A percentile compares a stretch with the other conserved stretches of the same genome.
These are phyloP conservation scores for Trifolium pratense DNA, from an alignment of 306 rosid species.

Conservation along the genomic window DNA sequence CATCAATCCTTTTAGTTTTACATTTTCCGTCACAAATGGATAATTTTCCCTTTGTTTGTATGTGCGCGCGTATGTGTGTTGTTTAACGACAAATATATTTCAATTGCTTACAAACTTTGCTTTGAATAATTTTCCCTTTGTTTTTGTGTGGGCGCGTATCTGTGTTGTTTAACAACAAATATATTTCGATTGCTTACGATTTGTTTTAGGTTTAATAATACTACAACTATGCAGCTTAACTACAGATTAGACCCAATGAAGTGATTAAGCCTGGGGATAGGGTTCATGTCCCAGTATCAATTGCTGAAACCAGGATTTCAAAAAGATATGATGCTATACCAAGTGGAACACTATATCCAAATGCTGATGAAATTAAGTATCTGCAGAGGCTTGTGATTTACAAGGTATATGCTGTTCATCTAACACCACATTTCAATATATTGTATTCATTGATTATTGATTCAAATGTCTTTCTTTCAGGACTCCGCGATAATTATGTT, in stretches of 20 bases:
- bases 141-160: background rate
- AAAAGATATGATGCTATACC: constrained; percentile 89
- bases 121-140: background rate
- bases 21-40: too few relatives aligned
- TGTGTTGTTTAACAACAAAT: background rate
- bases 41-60: too few relatives aligned
- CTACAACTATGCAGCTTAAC: constrained; percentile 55
- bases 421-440: constrained; percentile 1
- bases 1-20: constrained; percentile 5
- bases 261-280: constrained; percentile 68
- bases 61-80: too few relatives aligned
- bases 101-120: constrained; percentile 30
- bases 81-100: too few relatives aligned
- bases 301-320: constrained; percentile 80
- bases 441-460: constrained; percentile 17
- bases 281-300: constrained; percentile 75
- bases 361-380: constrained; percentile 93
- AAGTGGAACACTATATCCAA: constrained; percentile 89
- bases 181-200: constrained; percentile 28
- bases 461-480: constrained; percentile 43
- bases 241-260: constrained; percentile 81
- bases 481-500: constrained; percentile 82
- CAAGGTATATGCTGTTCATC: constrained; percentile 61
- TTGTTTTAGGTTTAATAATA: constrained; percentile 46
- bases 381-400: constrained; percentile 90